Evolutionary conservation across 2,329 filamentous ascomycete species (phyloP).

Genomic region (Aureobasidium melanogenum): DNA sequence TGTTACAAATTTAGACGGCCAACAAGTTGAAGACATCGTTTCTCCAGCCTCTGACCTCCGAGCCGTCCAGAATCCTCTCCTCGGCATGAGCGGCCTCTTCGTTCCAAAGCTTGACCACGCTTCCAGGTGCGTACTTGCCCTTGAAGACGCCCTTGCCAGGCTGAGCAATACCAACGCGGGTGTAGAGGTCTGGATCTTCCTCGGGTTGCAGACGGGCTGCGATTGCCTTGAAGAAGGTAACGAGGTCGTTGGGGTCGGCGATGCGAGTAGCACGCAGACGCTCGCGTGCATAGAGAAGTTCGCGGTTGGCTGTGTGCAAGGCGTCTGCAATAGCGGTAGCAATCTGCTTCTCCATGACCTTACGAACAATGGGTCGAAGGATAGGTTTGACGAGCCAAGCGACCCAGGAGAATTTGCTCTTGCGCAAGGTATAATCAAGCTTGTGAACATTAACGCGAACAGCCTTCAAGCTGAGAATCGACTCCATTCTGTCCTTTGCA

Average conservation of each 20-base stretch:
- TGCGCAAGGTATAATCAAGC: conserved; percentile 66
- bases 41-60: conserved; percentile 64
- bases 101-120: conserved; percentile 82
- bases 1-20: neutral
- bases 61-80: conserved; percentile 63
- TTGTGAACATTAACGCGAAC: conserved; percentile 81
- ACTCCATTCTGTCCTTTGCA: conserved; percentile 65
- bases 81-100: conserved; percentile 63
- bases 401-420: conserved; percentile 67
- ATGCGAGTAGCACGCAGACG: conserved; percentile 78
- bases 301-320: conserved; percentile 68
- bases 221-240: conserved; percentile 75
- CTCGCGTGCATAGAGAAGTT: conserved; percentile 79
- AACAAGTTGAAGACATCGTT: conserved; percentile 68
- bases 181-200: conserved; percentile 67
- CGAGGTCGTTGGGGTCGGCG: conserved; percentile 66
- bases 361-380: conserved; percentile 69
- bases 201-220: conserved; percentile 64
- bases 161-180: conserved; percentile 59
- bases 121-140: conserved; percentile 80
- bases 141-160: conserved; percentile 61
- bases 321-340: conserved; percentile 60
- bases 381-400: conserved; percentile 80
- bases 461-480: conserved; percentile 66
- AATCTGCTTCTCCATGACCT: conserved; percentile 70